Evolutionary conservation across 495 filamentous ascomycete species (phyloP), one percentile per base, ranked within the genome.

Genomic region (Talaromyces ruber): DNA sequence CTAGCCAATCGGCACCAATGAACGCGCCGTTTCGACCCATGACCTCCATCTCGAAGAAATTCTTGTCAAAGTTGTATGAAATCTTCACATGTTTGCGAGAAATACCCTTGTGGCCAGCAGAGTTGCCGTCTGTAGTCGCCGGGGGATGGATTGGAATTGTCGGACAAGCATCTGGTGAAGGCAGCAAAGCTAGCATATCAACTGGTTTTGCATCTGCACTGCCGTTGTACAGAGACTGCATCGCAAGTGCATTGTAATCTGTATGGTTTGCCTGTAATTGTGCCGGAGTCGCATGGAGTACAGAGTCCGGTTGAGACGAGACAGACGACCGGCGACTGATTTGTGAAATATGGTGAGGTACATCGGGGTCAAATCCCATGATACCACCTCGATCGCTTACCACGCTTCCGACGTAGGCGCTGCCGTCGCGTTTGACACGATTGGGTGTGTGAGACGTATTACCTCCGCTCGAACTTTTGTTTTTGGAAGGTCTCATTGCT

Each of bases 1-100:
- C 76, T 66, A 87, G 80, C 71, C 85, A 88, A 58, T 86, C 81
- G 34, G 89, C 88, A 57, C 96, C 88, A 54, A 90, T 84, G 63
- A 93, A 96, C 32, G 89, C 87, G 30, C 92, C 92, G 69, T 97
- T 97, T 65, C 86, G 84, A 58, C 93, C 92, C 66, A 93, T 76
- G 3, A 95, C 85, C 43, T 88, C 79, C 66, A 94, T 84, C 68
- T 95, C 87, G 63, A 93, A 98, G 14, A 86, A 71, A 59, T 86
- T 82, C 63, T 81, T 82, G 22, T 86, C 81, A 63, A 86, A 86
- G 66, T 93, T 92, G 71, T 90, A 98, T 12, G 84, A 73, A 59
- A 98, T 92, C 67, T 85, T 88, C 37, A 92, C 83, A 71, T 98
- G 94, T 68, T 88, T 81, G 43, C 93, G 83, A 6, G 93, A 97